Evolutionary conservation across 495 filamentous ascomycete genomes (phyloP), one percentile per base, ranked within the genome.

Genomic region (Hypoxylon lienhwacheense): DNA sequence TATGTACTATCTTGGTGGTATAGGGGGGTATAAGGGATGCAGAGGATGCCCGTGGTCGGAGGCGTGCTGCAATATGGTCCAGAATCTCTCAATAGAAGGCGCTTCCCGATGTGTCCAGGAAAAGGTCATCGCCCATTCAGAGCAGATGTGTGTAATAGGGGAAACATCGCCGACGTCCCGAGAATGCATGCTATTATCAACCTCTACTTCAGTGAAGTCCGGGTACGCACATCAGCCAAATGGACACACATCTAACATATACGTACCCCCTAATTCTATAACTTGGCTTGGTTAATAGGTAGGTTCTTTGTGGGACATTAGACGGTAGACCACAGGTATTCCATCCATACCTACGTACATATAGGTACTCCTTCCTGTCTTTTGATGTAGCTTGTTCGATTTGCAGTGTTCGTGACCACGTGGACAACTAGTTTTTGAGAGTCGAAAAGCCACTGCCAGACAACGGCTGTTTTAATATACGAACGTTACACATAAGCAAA

Each of bases 31-130:
- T n/a, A n/a, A 41, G 21, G 57, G 57, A 50, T 61, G 57, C 57
- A 61, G 39, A 26, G 10, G 12, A 21, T 41, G 51, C 40, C 57
- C 57, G 57, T 28, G 47, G 33, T 61, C 57, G 57, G 57, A 61
- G 57, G 28, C 44, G 19, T 21, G 45, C 36, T 22, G 41, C 20
- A 55, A 17, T 7, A 42, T 31, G 14, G 17, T 41, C 33, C 4
- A 32, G 51, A 47, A 55, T 12, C n/a, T 41, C 35, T 29, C 31
- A 46, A 44, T 41, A 20, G 24, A 46, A 61, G 28, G 50, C 46
- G 45, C 37, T 11, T 14, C 35, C 40, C 25, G 39, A 28, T 28
- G 22, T 17, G 11, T 33, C 33, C 7, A 43, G 34, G 16, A 40
- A 29, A 35, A 25, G 31, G n/a, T n/a, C 8, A 15, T 46, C 5